phyloP scores from a whole-genome alignment of 2,329 filamentous ascomycete genomes.

The Microdochium trichocladiopsis region DNA sequence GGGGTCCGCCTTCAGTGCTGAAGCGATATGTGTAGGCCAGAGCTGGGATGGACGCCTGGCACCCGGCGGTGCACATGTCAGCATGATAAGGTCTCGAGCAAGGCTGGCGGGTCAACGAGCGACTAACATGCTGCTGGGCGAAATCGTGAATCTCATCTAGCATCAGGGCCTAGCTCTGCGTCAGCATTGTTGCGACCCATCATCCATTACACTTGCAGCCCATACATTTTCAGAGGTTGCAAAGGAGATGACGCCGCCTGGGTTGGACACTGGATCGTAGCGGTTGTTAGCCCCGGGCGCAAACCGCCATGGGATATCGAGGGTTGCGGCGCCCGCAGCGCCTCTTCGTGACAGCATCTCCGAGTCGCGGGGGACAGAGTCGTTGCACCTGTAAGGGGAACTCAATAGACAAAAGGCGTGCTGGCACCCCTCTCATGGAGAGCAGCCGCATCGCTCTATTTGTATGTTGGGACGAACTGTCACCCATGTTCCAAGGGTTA shows the following conservation, averaged over 20 bases:
- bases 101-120: neutral
- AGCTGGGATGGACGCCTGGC: constrained; percentile 15
- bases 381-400: too few species aligned
- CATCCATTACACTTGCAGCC: neutral
- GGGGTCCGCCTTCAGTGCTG: constrained; percentile 17
- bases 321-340: too few species aligned
- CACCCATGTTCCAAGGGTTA: too few species aligned
- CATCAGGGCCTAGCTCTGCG: constrained; percentile 26
- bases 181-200: too few species aligned
- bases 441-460: too few species aligned
- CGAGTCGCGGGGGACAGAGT: too few species aligned
- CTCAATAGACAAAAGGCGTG: too few species aligned
- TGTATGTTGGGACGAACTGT: too few species aligned
- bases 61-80: constrained; percentile 8
- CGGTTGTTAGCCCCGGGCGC: constrained; percentile 17
- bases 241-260: constrained; percentile 36
- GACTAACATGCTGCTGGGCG: constrained; percentile 7
- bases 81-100: neutral
- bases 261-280: constrained; percentile 30
- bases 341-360: too few species aligned
- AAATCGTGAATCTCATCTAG: constrained; percentile 24
- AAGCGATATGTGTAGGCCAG: constrained; percentile 28
- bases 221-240: constrained; percentile 37
- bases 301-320: constrained; percentile 24
- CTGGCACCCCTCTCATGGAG: too few species aligned